Percentiles rank a stretch among this genome's conserved stretches.
Evolutionary conservation across 352 stramenopile species (phyloP).

Genomic region (Globisporangium nunn): DNA sequence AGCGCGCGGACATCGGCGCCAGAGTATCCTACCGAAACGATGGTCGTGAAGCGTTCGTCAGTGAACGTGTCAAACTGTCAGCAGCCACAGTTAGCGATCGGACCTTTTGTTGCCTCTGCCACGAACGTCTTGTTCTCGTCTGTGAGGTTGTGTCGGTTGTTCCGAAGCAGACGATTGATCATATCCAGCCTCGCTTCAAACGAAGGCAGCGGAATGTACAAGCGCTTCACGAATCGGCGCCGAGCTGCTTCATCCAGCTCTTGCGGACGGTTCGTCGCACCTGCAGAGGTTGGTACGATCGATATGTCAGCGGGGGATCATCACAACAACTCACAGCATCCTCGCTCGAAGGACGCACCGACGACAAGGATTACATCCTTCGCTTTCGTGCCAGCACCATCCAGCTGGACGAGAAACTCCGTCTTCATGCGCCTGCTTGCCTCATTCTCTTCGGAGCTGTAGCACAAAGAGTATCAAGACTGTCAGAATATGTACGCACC

Average conservation of each 20-base stretch:
- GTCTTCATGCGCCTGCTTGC: constrained; percentile 97
- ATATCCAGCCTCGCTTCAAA: constrained; percentile 83
- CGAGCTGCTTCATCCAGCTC: constrained; percentile 97
- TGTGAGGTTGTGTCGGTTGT: constrained; percentile 89
- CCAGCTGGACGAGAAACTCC: constrained; percentile 97
- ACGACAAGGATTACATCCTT: constrained; percentile 89
- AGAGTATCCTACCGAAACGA: constrained; percentile 83
- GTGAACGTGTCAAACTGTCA: background rate
- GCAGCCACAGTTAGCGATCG: background rate
- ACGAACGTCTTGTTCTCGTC: constrained; percentile 86
- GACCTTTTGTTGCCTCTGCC: constrained; percentile 80
- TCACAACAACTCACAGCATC: background rate
- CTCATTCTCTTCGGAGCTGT: constrained; percentile 95
- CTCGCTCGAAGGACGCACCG: constrained; percentile 22
- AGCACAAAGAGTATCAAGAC: background rate
- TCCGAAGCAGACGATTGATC: constrained; percentile 87
- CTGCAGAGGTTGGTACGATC: constrained; percentile 16
- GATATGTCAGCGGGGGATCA: background rate
- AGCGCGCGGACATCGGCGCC: constrained; percentile 96
- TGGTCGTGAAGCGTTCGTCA: background rate
- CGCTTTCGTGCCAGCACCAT: constrained; percentile 90
- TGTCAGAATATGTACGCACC: background rate
- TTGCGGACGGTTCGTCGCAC: constrained; percentile 96
- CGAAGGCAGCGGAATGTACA: constrained; percentile 96
- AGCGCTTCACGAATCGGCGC: constrained; percentile 94